These are phyloP conservation scores for Xerocomus minutiporus DNA, from an alignment of 1,284 basidiomycete species.

Conservation along the genomic window DNA sequence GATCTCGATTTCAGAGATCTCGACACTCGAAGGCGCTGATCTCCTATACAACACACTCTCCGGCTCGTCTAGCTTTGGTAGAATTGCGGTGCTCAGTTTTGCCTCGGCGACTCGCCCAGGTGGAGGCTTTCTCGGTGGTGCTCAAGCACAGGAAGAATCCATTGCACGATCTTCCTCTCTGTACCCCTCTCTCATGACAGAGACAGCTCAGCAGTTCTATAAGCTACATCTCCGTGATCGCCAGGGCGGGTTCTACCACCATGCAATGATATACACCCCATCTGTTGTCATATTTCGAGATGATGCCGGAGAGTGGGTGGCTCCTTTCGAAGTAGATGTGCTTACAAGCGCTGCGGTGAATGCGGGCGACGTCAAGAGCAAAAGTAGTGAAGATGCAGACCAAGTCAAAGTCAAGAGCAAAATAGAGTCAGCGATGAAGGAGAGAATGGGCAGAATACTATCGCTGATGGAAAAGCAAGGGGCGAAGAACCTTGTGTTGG, in stretches of 20 bases:
- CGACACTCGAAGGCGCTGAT: conserved; percentile 50
- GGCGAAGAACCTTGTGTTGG: conserved; percentile 55
- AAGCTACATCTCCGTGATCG: conserved; percentile 46
- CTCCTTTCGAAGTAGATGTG: conserved; percentile 55
- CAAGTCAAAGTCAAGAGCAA: conserved; percentile 42
- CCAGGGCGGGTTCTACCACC: conserved; percentile 54
- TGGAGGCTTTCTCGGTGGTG: conserved; percentile 62
- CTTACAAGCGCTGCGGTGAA: conserved; percentile 68
- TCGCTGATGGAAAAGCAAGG: conserved; percentile 59
- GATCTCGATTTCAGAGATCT: conserved; percentile 46
- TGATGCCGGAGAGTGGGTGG: conserved; percentile 50
- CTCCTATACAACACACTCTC: conserved; percentile 22
- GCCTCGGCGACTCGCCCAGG: conserved; percentile 66
- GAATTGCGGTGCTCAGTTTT: conserved; percentile 62
- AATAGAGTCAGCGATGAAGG: conserved; percentile 56
- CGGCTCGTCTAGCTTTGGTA: conserved; percentile 22
- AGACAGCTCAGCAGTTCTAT: conserved; percentile 53
- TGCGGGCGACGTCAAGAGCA: conserved; percentile 52
- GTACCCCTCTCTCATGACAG: conserved; percentile 54
- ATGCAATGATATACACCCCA: conserved; percentile 67
- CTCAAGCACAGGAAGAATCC: conserved; percentile 69
- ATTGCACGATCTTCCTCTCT: conserved; percentile 65
- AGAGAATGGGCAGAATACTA: conserved; percentile 63
- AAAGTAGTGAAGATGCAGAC: conserved; percentile 19
- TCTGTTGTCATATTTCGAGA: conserved; percentile 51